Percentiles rank a stretch among this genome's conserved stretches.
Evolutionary conservation across 441 rosid species (phyloP).

Genomic region (Mallotus repandus): DNA sequence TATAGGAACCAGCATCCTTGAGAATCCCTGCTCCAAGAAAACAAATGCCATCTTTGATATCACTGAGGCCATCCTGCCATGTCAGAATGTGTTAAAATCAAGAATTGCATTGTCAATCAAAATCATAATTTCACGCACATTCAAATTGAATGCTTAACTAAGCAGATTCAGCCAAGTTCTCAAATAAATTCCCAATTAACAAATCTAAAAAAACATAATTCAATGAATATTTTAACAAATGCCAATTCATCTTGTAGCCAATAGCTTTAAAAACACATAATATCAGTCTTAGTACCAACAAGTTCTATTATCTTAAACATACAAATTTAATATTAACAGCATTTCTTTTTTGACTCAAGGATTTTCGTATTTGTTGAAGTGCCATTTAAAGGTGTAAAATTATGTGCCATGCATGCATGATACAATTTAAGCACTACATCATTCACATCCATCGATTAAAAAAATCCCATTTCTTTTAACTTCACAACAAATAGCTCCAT

Average conservation of each 20-base stretch:
- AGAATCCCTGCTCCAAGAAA: constrained; percentile 85
- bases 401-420: background rate
- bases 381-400: background rate
- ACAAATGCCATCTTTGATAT: constrained; percentile 97
- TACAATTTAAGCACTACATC: no score
- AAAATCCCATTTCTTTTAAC: no score
- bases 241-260: background rate
- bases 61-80: constrained; percentile 93
- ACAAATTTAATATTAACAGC: background rate
- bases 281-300: no score
- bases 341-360: background rate
- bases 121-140: background rate
- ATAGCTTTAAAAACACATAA: background rate
- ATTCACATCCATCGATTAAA: no score
- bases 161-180: background rate
- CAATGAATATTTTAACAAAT: background rate
- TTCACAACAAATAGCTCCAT: background rate
- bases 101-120: background rate
- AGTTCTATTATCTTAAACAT: background rate
- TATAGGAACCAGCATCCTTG: constrained; percentile 63
- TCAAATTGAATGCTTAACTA: background rate
- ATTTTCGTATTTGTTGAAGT: background rate
- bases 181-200: background rate
- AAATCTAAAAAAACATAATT: background rate
- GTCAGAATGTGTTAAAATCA: constrained; percentile 12